phyloP scores from a whole-genome alignment of 768 basidiomycete genomes.

The Boletellus ananas region DNA sequence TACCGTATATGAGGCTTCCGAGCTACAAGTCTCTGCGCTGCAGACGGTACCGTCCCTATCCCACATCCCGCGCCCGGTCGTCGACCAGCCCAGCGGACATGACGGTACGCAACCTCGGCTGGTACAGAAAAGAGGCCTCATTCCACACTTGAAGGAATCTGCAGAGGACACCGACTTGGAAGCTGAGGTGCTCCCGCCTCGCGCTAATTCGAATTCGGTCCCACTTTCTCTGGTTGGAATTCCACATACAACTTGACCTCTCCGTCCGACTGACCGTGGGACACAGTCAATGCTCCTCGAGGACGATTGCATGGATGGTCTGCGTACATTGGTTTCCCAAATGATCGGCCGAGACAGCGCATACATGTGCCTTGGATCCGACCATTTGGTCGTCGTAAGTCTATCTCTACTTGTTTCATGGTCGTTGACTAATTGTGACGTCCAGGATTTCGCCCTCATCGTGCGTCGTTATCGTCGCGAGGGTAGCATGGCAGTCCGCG shows the following conservation, averaged over 20 bases:
- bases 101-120: constrained; percentile 7
- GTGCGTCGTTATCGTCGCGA: constrained; percentile 12
- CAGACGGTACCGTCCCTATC: constrained; percentile 24
- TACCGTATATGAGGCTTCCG: constrained; percentile 21
- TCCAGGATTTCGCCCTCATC: constrained; percentile 23
- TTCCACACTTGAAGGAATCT: constrained; percentile 9
- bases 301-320: constrained; percentile 17
- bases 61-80: neutral
- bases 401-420: neutral
- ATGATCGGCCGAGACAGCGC: constrained; percentile 15
- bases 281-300: constrained; percentile 11
- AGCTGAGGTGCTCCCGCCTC: neutral
- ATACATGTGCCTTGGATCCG: constrained; percentile 11
- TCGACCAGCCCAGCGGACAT: neutral
- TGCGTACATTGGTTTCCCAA: constrained; percentile 20
- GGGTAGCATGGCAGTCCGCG: neutral
- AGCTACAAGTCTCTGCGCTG: constrained; percentile 16
- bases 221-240: constrained; percentile 15
- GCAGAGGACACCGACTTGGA: constrained; percentile 9
- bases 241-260: neutral
- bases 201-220: neutral
- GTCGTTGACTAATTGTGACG: constrained; percentile 2
- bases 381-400: constrained; percentile 21
- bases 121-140: constrained; percentile 3
- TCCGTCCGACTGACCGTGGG: constrained; percentile 5